phyloP scores from a whole-genome alignment of 225 moss, liverwort and hornwort genomes.

The Marchantia paleacea region DNA sequence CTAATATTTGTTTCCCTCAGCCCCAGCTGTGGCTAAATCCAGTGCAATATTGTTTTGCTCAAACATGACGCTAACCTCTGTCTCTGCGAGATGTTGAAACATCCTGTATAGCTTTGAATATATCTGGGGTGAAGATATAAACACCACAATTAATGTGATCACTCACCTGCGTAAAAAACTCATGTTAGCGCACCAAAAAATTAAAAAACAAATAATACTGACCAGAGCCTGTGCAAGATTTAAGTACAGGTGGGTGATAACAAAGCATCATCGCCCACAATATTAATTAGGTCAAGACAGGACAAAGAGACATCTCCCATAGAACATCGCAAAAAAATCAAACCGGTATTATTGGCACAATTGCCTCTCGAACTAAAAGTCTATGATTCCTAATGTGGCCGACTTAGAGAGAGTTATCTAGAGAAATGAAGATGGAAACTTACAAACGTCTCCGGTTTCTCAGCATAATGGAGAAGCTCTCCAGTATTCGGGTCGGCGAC shows the following conservation, averaged over 20 bases:
- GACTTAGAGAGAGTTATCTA: not conserved
- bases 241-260: not conserved
- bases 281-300: not conserved
- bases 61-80: slow-evolving; percentile 55
- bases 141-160: slow-evolving; percentile 99
- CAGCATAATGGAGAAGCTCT: slow-evolving; percentile 95
- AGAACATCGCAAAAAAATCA: no score
- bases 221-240: not conserved
- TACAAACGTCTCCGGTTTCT: slow-evolving; percentile 99
- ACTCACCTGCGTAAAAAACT: slow-evolving; percentile 62
- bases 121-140: slow-evolving; percentile 91
- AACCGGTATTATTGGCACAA: not conserved
- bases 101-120: slow-evolving; percentile 77
- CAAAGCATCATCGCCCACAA: not conserved
- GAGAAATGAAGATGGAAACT: slow-evolving; percentile 11
- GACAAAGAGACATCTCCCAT: not conserved
- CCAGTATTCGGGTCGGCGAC: slow-evolving; percentile 75
- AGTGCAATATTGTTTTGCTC: not conserved
- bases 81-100: slow-evolving; percentile 65
- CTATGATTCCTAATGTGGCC: not conserved
- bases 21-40: not conserved
- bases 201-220: not conserved
- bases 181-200: not conserved
- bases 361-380: not conserved
- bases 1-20: not conserved